Evolutionary conservation across 768 basidiomycete species (phyloP), one percentile per base, ranked within the genome.

Genomic region (Phanerochaete carnosa): DNA sequence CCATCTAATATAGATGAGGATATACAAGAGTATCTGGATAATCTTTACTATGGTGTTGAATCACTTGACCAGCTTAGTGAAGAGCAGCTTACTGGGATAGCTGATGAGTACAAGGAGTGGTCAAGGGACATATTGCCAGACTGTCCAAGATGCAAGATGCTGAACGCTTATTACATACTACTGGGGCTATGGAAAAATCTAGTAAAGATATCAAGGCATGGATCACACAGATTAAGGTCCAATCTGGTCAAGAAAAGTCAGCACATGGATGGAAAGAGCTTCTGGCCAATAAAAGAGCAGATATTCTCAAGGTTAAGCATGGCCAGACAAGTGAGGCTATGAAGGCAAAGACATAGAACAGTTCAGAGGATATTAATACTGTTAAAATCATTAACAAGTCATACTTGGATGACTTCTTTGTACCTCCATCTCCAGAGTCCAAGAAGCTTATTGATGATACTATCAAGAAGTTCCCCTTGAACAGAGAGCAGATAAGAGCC

Each of bases 401-500:
- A 9, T 59, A 59, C 28, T 33, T 59, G 5, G 37, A 39, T 2
- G n/a, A 15, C 2, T 35, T 16, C 8, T 59, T 51, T 29, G 23
- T 26, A 23, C 29, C 49, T 6, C 26, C 35, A 50, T 16, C 16
- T 25, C 16, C 12, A 2, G 49, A 52, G 2, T 23, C 33, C 25
- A 23, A 35, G 46, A n/a, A 49, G 16, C 22, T 59, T 4, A 43
- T 54, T 29, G 32, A 53, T 2, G 23, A 33, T 7, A 63, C 46
- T 6, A 32, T 57, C 11, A 26, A 16, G 8, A 35, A 37, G 12
- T 68, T 64, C 28, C 61, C 43, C 4, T 50, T 68, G 25, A 68
- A 68, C 54, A 30, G 45, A 22, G 67, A 68, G 33, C 65, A 68
- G 35, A 45, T 49, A 32, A 29, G 64, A 46, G 65, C 66, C 16